These are phyloP conservation scores for Suhomyces wounanorum DNA, from an alignment of 1,139 yeast species.

Conservation along the genomic window DNA sequence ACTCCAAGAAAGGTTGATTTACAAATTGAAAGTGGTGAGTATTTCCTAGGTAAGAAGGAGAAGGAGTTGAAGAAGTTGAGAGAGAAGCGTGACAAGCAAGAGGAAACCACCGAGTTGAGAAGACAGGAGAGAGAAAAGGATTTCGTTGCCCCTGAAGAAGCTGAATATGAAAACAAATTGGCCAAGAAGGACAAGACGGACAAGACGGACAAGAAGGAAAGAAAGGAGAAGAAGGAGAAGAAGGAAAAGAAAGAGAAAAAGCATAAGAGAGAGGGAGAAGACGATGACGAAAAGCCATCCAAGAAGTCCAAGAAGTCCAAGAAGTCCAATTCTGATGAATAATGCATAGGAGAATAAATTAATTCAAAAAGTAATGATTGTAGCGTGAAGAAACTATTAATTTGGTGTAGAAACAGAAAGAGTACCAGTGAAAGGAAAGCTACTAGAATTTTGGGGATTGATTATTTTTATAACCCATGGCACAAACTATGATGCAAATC, in stretches of 20 bases:
- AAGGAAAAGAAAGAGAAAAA: constrained; percentile 9
- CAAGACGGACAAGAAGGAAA: constrained; percentile 19
- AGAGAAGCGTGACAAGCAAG: constrained; percentile 79
- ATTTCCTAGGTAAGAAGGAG: constrained; percentile 85
- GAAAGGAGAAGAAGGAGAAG: constrained; percentile 17
- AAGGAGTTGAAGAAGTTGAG: constrained; percentile 71
- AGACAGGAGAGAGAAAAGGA: constrained; percentile 75
- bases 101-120: constrained; percentile 63
- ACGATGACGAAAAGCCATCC: constrained; percentile 11
- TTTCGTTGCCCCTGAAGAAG: constrained; percentile 69
- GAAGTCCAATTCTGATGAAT: constrained; percentile 1
- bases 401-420: too few relatives aligned
- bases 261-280: constrained; percentile 5
- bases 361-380: neutral
- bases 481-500: too few relatives aligned
- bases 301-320: constrained; percentile 8
- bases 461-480: too few relatives aligned
- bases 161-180: constrained; percentile 23
- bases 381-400: neutral
- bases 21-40: constrained; percentile 98
- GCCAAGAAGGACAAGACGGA: constrained; percentile 18
- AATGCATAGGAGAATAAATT: constrained; percentile 1
- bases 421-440: too few relatives aligned
- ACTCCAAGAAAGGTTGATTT: constrained; percentile 95
- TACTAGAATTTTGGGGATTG: too few relatives aligned